Evolutionary conservation across 2,329 filamentous ascomycete species (phyloP).

Genomic region (Gaeumannomyces sp.): DNA sequence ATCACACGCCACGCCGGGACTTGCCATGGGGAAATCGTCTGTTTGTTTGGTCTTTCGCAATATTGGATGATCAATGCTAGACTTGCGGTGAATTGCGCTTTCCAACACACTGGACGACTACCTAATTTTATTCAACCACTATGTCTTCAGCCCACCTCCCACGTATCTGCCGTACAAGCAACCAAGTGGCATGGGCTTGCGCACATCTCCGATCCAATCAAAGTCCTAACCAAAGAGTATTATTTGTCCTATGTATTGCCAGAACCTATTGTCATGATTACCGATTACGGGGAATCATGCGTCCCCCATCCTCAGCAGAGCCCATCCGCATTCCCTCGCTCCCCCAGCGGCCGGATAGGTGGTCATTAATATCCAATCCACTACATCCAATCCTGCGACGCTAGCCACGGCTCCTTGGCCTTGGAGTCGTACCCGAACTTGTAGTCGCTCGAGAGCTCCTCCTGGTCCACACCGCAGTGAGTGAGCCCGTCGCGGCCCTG

Average conservation of each 20-base stretch:
- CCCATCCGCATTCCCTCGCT: neutral
- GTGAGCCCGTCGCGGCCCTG: constrained; percentile 63
- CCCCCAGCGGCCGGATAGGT: neutral
- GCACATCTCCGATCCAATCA: too few relatives aligned
- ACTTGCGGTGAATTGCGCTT: too few relatives aligned
- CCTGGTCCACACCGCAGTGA: constrained; percentile 73
- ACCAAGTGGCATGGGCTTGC: too few relatives aligned
- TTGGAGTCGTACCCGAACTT: constrained; percentile 49
- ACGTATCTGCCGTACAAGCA: too few relatives aligned
- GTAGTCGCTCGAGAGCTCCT: constrained; percentile 61
- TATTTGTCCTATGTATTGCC: neutral
- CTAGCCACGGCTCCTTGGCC: constrained; percentile 46
- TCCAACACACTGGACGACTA: too few relatives aligned
- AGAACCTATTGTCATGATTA: neutral
- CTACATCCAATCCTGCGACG: constrained; percentile 31
- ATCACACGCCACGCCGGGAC: neutral
- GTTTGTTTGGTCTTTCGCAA: neutral
- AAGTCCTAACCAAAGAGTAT: constrained; percentile 3
- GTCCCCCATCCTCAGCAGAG: constrained; percentile 2
- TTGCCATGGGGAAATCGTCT: neutral
- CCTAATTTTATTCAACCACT: too few relatives aligned
- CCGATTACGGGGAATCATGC: neutral
- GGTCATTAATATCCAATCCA: constrained; percentile 12
- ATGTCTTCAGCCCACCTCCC: too few relatives aligned
- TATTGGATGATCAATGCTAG: too few relatives aligned